phyloP scores from a whole-genome alignment of 108 stramenopile genomes.

The Skeletonema grethae region DNA sequence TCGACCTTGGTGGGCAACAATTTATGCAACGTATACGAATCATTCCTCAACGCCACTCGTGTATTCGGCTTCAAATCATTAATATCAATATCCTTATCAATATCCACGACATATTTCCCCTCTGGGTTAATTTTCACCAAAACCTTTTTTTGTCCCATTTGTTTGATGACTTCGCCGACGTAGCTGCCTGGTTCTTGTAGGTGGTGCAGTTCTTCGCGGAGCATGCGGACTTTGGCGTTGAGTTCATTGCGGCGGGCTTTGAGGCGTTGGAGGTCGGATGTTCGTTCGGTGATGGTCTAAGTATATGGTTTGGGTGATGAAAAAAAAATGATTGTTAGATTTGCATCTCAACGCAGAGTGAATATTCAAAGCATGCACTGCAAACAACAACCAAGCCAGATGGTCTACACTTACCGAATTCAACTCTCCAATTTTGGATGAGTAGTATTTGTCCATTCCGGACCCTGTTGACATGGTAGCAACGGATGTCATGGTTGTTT shows the following conservation, averaged over 20 bases:
- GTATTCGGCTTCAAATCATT: conserved; percentile 97
- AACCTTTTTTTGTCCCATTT: conserved; percentile 99
- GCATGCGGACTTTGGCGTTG: conserved; percentile 95
- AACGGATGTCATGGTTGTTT: conserved; percentile 21
- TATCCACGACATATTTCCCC: conserved; percentile 99
- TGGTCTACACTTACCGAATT: conserved; percentile 60
- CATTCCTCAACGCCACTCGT: conserved; percentile 97
- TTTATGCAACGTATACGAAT: conserved; percentile 98
- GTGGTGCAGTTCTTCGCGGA: conserved; percentile 97
- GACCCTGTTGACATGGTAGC: conserved; percentile 32
- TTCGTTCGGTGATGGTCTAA: conserved; percentile 79
- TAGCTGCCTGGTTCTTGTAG: conserved; percentile 98
- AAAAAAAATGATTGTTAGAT: neutral
- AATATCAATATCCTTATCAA: conserved; percentile 97
- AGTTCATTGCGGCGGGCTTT: conserved; percentile 98
- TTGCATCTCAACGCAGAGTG: neutral
- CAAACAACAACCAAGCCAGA: conserved; percentile 7
- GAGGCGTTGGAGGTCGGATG: conserved; percentile 86
- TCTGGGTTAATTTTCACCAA: conserved; percentile 98
- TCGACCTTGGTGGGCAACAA: conserved; percentile 99
- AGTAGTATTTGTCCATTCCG: conserved; percentile 78
- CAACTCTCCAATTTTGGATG: conserved; percentile 72
- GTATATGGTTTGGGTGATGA: neutral
- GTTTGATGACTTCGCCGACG: conserved; percentile 99
- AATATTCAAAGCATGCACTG: neutral